Base-by-base conservation (phyloP, 441 rosid genomes). In the Pelargonium cotyledonis region DNA sequence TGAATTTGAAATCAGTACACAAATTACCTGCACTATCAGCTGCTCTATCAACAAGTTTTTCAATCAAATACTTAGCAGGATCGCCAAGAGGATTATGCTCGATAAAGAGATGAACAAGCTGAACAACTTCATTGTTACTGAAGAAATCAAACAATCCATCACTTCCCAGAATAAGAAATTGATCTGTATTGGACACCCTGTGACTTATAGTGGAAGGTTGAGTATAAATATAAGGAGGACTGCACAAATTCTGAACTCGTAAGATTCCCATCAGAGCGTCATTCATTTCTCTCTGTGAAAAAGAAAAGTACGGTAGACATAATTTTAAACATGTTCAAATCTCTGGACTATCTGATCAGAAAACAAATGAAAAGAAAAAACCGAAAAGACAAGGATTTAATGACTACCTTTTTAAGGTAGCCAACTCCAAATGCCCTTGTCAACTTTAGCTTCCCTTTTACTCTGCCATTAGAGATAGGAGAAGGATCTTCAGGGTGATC, bases 191-290 rank as follows among this genome's bases (percentile, higher is more conserved):
- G 2, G 87, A 82, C 73, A 94, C 85, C 75, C 75, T 82, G 65
- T 87, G 97, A 87, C 84, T 70, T 82, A 79, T 79, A 88, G 65
- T 4, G 23, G 99, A 88, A 65, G 99, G 99, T 65, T 81, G 77
- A 4, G 87, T 87, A 4, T 95, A 89, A 55, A 91, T 71, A 70
- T 91, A 91, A 23, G 99, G 99, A 61, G 97, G 97, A 64, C 97
- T 94, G 58, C 77, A 64, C 55, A 94, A 95, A 74, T 91, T 88
- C 63, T 84, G 89, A 68, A 91, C 93, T 71, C 84, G 88, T 44
- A 94, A 95, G n/a, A 91, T 89, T 35, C 97, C 97, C 96, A 94
- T 89, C 68, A 91, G 74, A 0, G 99, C 99, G 83, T 91, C 90
- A 44, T 91, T 94, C 49, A 89, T 70, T 29, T 82, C 86, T 81